Evolutionary conservation across 257 asterid species (phyloP).

Genomic region (Vinca minor): DNA sequence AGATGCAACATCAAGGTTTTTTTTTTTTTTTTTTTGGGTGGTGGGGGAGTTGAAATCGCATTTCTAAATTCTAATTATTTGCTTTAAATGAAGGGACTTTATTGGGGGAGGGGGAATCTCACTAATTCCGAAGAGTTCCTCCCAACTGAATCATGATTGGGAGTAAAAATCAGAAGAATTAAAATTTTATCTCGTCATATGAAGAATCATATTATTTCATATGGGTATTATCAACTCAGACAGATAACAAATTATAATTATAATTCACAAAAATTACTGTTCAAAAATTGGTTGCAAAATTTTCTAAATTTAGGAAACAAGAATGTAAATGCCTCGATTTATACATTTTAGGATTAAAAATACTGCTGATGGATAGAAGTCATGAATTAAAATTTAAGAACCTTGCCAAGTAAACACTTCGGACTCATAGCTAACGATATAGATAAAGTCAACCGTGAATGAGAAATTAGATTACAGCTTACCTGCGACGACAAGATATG

Average conservation of each 20-base stretch:
- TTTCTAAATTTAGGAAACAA: not conserved
- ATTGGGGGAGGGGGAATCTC: too few relatives aligned
- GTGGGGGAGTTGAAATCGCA: too few relatives aligned
- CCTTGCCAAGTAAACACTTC: not conserved
- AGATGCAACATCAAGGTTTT: not conserved
- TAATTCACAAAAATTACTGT: not conserved
- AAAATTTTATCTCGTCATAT: not conserved
- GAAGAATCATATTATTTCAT: not conserved
- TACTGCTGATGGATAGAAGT: not conserved
- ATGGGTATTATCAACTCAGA: not conserved
- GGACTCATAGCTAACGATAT: not conserved
- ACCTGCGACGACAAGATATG: conserved; percentile 92
- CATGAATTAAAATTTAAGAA: not conserved
- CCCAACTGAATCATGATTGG: not conserved
- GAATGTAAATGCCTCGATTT: not conserved
- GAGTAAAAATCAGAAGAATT: not conserved
- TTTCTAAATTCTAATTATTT: too few relatives aligned
- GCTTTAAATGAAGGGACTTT: too few relatives aligned
- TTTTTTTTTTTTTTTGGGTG: too few relatives aligned
- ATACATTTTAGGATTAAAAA: not conserved
- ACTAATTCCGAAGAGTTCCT: not conserved
- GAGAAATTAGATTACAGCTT: conserved; percentile 12
- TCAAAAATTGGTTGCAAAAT: not conserved
- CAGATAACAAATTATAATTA: not conserved
- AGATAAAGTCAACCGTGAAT: not conserved